These are phyloP conservation scores for Verticillium zaregamsianum DNA, from an alignment of 2,329 filamentous ascomycete species.

Conservation along the genomic window DNA sequence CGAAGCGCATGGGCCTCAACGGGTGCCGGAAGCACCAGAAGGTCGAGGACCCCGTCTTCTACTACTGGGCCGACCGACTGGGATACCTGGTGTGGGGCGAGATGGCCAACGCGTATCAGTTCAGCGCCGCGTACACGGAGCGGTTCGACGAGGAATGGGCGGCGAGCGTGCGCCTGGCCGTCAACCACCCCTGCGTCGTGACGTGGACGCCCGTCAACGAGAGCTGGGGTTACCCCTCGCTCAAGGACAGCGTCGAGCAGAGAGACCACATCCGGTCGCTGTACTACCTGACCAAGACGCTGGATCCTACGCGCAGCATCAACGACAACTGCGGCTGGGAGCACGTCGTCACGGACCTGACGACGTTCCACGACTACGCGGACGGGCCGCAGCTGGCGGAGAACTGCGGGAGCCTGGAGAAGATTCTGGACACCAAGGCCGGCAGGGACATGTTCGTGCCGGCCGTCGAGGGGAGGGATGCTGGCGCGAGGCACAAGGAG, in stretches of 20 bases:
- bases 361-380: conserved; percentile 65
- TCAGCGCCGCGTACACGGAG: conserved; percentile 48
- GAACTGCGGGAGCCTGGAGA: conserved; percentile 48
- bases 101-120: conserved; percentile 62
- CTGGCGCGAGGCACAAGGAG: conserved; percentile 44
- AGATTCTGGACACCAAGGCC: conserved; percentile 49
- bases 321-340: conserved; percentile 74
- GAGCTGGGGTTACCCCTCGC: conserved; percentile 59
- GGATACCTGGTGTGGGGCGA: conserved; percentile 62
- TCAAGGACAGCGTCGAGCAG: conserved; percentile 53
- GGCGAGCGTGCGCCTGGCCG: conserved; percentile 57
- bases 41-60: conserved; percentile 56
- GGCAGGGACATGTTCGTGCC: conserved; percentile 51
- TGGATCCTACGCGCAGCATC: conserved; percentile 60
- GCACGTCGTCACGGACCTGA: conserved; percentile 59
- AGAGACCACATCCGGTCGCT: conserved; percentile 60
- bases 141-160: conserved; percentile 63
- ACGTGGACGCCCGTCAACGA: conserved; percentile 65
- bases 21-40: conserved; percentile 64
- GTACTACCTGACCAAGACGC: conserved; percentile 60
- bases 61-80: conserved; percentile 57
- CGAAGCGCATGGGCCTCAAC: conserved; percentile 60
- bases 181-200: conserved; percentile 61
- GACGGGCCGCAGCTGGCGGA: conserved; percentile 52
- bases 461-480: conserved; percentile 36